A percentile compares a stretch with the other conserved stretches of the same genome.
Evolutionary conservation across 805 yeast genomes (phyloP).

Genomic region (Wickerhamiella alocasiicola): DNA sequence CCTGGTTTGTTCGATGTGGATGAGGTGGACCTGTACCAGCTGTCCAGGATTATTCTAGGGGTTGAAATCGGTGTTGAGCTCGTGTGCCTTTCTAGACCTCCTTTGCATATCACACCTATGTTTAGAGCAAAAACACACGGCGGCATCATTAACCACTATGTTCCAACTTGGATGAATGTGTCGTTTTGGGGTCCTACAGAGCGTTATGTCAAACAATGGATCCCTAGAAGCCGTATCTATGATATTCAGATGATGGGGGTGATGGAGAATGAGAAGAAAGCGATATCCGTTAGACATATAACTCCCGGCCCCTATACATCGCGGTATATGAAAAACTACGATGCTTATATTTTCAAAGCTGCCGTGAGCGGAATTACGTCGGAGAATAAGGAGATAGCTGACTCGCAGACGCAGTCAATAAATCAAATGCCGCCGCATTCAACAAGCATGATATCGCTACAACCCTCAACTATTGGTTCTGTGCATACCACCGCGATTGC

Average conservation of each 20-base stretch:
- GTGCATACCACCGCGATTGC: background rate
- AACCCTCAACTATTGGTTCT: background rate
- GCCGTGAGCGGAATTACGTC: slow-evolving; percentile 10
- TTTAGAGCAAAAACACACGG: slow-evolving; percentile 41
- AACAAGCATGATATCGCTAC: background rate
- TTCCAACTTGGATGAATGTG: slow-evolving; percentile 92
- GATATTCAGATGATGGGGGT: slow-evolving; percentile 98
- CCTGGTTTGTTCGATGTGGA: slow-evolving; percentile 90
- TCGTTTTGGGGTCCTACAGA: slow-evolving; percentile 69
- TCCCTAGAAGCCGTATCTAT: slow-evolving; percentile 88
- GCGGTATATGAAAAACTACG: slow-evolving; percentile 47
- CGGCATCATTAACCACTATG: slow-evolving; percentile 40
- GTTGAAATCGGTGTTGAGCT: slow-evolving; percentile 82
- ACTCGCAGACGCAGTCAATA: background rate
- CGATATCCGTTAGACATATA: slow-evolving; percentile 52
- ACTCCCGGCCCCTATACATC: slow-evolving; percentile 23
- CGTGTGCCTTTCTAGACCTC: slow-evolving; percentile 79
- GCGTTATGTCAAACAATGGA: slow-evolving; percentile 44
- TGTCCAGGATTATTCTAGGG: slow-evolving; percentile 61
- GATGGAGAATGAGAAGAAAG: slow-evolving; percentile 77
- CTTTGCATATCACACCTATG: slow-evolving; percentile 82
- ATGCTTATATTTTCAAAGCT: slow-evolving; percentile 38
- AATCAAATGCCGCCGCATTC: too few species aligned
- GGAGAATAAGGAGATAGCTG: background rate
- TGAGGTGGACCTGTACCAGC: slow-evolving; percentile 55